Percentiles rank a stretch among this genome's conserved stretches.
Evolutionary conservation across 2,329 filamentous ascomycete species (phyloP).

Genomic region (Fusarium tuaranense): DNA sequence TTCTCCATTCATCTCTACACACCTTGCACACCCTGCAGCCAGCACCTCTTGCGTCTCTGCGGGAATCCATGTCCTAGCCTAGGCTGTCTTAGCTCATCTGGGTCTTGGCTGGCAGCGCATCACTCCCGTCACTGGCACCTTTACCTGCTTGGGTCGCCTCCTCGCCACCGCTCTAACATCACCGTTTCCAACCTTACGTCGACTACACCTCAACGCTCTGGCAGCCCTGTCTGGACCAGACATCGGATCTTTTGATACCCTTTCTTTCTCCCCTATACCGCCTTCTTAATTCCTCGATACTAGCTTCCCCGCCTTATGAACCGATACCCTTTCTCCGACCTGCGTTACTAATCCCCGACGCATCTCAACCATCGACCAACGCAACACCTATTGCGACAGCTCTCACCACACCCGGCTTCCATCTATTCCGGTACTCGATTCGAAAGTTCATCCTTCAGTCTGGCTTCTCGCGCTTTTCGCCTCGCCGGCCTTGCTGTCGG

Average conservation of each 20-base stretch:
- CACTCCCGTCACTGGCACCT: conserved; percentile 21
- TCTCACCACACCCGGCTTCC: neutral
- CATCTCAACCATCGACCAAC: neutral
- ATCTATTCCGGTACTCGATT: conserved; percentile 10
- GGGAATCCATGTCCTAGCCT: neutral
- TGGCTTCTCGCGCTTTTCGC: conserved; percentile 69
- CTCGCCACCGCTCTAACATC: conserved; percentile 34
- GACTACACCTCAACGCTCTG: conserved; percentile 1
- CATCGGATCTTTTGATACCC: conserved; percentile 1
- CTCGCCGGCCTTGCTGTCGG: conserved; percentile 67
- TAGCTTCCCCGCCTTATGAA: neutral
- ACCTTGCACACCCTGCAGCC: neutral
- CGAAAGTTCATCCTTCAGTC: conserved; percentile 50
- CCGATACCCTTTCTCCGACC: neutral
- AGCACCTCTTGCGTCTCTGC: neutral
- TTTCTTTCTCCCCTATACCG: neutral
- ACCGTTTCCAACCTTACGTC: conserved; percentile 28
- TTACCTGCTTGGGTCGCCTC: conserved; percentile 24
- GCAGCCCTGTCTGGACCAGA: conserved; percentile 22
- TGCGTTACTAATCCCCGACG: conserved; percentile 6
- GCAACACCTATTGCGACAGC: conserved; percentile 8
- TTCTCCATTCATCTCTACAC: neutral
- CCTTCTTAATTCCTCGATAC: neutral
- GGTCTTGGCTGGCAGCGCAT: conserved; percentile 28
- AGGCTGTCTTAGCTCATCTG: conserved; percentile 11